These are phyloP conservation scores for Chlamydomonas sphaeroides DNA, from an alignment of 139 green algal species.

Conservation along the genomic window DNA sequence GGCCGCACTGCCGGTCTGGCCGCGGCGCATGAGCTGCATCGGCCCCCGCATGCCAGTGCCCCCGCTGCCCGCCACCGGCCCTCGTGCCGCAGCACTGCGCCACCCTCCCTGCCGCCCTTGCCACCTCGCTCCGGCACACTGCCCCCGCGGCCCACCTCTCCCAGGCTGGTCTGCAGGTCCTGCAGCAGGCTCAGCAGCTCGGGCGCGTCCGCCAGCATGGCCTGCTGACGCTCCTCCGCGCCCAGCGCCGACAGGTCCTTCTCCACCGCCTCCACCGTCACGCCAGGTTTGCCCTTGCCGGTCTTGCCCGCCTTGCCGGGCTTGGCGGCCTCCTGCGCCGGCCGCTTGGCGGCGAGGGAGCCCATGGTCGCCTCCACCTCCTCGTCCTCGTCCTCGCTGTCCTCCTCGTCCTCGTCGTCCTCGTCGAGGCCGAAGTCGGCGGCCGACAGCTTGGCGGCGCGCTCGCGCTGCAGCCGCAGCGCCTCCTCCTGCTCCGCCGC, in stretches of 20 bases:
- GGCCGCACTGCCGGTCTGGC: too few relatives aligned
- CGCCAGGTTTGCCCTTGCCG: not conserved
- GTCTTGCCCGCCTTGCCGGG: not conserved
- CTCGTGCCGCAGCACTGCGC: too few relatives aligned
- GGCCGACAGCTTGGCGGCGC: constrained; percentile 55
- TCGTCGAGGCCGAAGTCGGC: constrained; percentile 75
- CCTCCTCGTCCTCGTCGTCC: constrained; percentile 47
- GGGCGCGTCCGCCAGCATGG: constrained; percentile 78
- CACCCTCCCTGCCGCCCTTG: not conserved
- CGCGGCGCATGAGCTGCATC: too few relatives aligned
- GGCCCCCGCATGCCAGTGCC: too few relatives aligned
- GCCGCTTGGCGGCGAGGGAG: not conserved
- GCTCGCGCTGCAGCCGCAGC: constrained; percentile 73
- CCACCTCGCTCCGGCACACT: not conserved
- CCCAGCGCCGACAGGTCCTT: constrained; percentile 52
- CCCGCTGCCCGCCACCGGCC: too few relatives aligned
- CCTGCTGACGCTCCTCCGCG: constrained; percentile 58
- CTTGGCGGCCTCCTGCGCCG: not conserved
- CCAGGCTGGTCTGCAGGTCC: constrained; percentile 68
- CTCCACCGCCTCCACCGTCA: constrained; percentile 64
- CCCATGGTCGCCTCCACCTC: constrained; percentile 44
- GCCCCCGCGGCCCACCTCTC: constrained; percentile 40
- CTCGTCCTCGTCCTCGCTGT: constrained; percentile 55
- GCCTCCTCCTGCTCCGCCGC: constrained; percentile 81
- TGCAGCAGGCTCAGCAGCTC: constrained; percentile 85